Evolutionary conservation across 495 filamentous ascomycete genomes (phyloP).

Genomic region (Aspergillus hancockii): DNA sequence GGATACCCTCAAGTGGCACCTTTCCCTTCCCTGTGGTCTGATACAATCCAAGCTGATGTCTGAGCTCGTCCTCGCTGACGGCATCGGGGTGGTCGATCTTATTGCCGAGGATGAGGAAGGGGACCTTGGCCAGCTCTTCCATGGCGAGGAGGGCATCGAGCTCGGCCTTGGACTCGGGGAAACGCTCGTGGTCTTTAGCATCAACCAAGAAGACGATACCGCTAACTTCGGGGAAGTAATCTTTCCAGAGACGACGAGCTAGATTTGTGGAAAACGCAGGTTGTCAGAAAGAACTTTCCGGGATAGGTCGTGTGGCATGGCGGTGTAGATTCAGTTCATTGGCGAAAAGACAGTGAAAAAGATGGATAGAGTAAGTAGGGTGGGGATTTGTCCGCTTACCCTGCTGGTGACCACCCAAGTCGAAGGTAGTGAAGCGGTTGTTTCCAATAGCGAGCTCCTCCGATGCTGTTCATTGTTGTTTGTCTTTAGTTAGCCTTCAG

Average conservation of each 20-base stretch:
- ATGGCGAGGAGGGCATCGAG: conserved; percentile 91
- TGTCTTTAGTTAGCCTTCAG: neutral
- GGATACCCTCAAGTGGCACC: conserved; percentile 89
- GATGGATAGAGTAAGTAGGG: neutral
- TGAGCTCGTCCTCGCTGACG: conserved; percentile 89
- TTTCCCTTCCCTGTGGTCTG: conserved; percentile 99
- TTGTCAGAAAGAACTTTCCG: too few relatives aligned
- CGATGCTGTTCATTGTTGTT: conserved; percentile 58
- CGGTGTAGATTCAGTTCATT: too few relatives aligned
- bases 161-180: conserved; percentile 92
- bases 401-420: conserved; percentile 96
- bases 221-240: conserved; percentile 98
- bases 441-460: conserved; percentile 97
- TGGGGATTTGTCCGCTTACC: conserved; percentile 49
- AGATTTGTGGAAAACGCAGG: neutral
- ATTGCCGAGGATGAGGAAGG: conserved; percentile 93
- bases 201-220: conserved; percentile 98
- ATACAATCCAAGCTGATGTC: conserved; percentile 85
- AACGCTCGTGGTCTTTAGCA: conserved; percentile 92
- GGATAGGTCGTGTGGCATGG: too few relatives aligned
- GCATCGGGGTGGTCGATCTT: conserved; percentile 99
- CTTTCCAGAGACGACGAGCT: conserved; percentile 97
- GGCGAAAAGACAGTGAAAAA: too few relatives aligned
- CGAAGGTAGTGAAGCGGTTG: conserved; percentile 96
- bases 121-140: conserved; percentile 91